Percentiles rank a stretch among this genome's conserved stretches.
Conservation (phyloP, 495 filamentous ascomycete genomes). For the Barbatosphaeria neglecta region DNA sequence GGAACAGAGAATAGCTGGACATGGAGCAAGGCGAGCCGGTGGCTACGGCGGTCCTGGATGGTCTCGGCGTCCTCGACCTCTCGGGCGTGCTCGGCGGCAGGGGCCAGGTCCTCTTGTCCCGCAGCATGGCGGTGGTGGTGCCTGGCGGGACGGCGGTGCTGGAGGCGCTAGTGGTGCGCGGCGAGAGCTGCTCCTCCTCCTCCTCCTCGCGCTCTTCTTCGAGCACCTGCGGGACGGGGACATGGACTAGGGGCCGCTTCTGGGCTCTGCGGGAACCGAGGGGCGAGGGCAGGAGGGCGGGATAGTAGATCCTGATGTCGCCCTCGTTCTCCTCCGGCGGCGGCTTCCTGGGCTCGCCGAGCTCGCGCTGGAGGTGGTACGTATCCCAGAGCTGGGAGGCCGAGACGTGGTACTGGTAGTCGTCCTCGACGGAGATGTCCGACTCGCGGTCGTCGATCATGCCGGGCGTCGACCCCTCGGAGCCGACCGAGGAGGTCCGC, state of each 20-base stretch:
- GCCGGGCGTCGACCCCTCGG: constrained; percentile 12
- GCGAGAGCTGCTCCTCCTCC: neutral
- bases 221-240: neutral
- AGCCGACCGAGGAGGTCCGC: constrained; percentile 9
- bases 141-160: no score
- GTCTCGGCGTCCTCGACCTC: neutral
- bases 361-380: constrained; percentile 7
- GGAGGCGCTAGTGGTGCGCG: no score
- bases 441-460: constrained; percentile 19
- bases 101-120: neutral
- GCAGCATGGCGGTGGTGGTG: neutral
- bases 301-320: neutral
- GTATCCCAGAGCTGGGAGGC: constrained; percentile 14
- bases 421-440: constrained; percentile 17
- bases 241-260: neutral
- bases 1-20: neutral
- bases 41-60: neutral
- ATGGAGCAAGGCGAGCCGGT: no score
- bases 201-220: neutral
- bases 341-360: neutral
- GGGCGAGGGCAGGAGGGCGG: neutral
- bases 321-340: neutral
- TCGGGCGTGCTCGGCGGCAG: neutral
- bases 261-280: neutral
- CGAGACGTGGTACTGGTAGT: constrained; percentile 9